phyloP scores from a whole-genome alignment of 495 filamentous ascomycete genomes.

The Lophiostoma macrostomum region DNA sequence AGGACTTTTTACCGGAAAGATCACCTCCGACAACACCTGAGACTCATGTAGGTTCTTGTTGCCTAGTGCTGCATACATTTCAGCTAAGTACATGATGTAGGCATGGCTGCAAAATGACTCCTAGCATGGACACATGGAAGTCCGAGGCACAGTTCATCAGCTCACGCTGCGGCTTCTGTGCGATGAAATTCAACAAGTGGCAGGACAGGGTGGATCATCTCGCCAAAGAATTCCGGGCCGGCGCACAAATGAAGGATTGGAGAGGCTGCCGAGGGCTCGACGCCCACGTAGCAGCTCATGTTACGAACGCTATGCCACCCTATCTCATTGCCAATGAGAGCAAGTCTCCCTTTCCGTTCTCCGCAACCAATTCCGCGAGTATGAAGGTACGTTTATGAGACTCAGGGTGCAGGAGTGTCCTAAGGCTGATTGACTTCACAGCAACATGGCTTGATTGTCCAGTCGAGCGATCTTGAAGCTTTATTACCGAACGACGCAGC shows the following conservation, averaged over 20 bases:
- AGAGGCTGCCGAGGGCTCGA: constrained; percentile 44
- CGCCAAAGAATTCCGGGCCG: constrained; percentile 43
- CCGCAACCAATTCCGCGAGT: constrained; percentile 36
- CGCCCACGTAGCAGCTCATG: constrained; percentile 38
- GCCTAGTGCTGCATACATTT: too few relatives aligned
- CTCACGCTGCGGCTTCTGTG: constrained; percentile 44
- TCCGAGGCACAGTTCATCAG: constrained; percentile 37
- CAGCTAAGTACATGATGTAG: too few relatives aligned
- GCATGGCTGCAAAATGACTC: constrained; percentile 61
- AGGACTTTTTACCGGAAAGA: constrained; percentile 83
- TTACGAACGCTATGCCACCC: constrained; percentile 45
- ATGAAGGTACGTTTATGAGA: constrained; percentile 11
- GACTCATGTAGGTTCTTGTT: constrained; percentile 55
- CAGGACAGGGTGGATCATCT: constrained; percentile 43
- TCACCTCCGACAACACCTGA: constrained; percentile 76
- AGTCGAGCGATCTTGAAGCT: constrained; percentile 20
- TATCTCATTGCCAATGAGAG: constrained; percentile 44
- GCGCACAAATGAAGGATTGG: constrained; percentile 43
- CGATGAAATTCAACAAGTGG: constrained; percentile 40
- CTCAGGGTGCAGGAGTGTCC: neutral
- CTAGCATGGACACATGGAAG: constrained; percentile 71
- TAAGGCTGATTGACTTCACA: neutral
- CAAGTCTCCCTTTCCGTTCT: constrained; percentile 40
- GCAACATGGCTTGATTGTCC: constrained; percentile 1
- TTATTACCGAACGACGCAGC: constrained; percentile 14